These are phyloP conservation scores for Saccharomycopsis sp. DNA, from an alignment of 805 yeast species.

Conservation along the genomic window DNA sequence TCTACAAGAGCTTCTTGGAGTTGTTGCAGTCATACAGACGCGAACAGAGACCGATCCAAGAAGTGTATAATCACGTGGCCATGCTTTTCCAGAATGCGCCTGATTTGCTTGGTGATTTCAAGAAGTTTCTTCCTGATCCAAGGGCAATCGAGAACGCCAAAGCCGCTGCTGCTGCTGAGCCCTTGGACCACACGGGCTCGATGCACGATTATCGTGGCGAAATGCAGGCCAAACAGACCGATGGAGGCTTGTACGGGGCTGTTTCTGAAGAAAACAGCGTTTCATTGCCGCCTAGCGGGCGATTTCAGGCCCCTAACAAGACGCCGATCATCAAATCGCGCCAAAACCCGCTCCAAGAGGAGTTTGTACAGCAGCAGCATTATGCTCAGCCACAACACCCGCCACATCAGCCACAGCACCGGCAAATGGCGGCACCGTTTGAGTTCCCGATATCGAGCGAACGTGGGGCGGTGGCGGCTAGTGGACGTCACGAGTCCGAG, in stretches of 20 bases:
- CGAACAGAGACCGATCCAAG: slow-evolving; percentile 91
- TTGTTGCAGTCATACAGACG: slow-evolving; percentile 94
- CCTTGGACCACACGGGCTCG: not conserved
- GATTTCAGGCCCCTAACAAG: not conserved
- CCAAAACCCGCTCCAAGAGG: not conserved
- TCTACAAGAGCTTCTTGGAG: slow-evolving; percentile 90
- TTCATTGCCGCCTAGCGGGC: slow-evolving; percentile 4
- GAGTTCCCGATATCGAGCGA: not conserved
- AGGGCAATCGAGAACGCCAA: not conserved
- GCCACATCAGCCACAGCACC: not conserved
- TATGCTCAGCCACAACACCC: too few relatives aligned
- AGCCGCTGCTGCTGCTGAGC: slow-evolving; percentile 15
- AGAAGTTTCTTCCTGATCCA: slow-evolving; percentile 85
- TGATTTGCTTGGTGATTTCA: slow-evolving; percentile 88
- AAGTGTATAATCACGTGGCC: slow-evolving; percentile 91
- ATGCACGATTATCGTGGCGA: not conserved
- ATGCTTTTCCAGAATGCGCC: slow-evolving; percentile 86
- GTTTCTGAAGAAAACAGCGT: not conserved
- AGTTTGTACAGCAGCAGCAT: not conserved
- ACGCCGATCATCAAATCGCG: too few relatives aligned
- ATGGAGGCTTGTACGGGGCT: not conserved
- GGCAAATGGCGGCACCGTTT: not conserved
- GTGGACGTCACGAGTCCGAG: not conserved
- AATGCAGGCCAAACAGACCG: not conserved
- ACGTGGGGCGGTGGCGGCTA: not conserved